These are phyloP conservation scores for Fusarium torulosum DNA, from an alignment of 2,329 filamentous ascomycete species.

Conservation along the genomic window DNA sequence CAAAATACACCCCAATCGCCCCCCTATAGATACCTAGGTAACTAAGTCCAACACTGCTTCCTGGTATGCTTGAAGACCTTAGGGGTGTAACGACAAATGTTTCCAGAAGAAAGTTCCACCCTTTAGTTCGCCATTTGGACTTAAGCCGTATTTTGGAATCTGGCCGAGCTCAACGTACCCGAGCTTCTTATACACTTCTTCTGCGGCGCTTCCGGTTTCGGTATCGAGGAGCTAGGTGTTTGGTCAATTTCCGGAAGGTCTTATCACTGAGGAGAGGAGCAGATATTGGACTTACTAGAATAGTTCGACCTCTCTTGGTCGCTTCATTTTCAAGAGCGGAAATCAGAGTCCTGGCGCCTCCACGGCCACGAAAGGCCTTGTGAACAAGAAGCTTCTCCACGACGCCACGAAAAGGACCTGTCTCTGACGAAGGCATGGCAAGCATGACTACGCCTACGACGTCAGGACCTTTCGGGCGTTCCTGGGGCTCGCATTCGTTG, in stretches of 20 bases:
- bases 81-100: constrained; percentile 55
- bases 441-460: constrained; percentile 70
- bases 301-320: constrained; percentile 58
- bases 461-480: constrained; percentile 57
- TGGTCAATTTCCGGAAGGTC: constrained; percentile 1
- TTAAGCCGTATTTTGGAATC: constrained; percentile 66
- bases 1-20: neutral
- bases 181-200: constrained; percentile 66
- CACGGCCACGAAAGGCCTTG: constrained; percentile 62
- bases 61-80: constrained; percentile 1
- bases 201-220: constrained; percentile 64
- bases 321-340: constrained; percentile 68
- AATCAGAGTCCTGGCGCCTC: constrained; percentile 66
- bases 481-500: constrained; percentile 50
- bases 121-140: constrained; percentile 62
- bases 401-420: constrained; percentile 65
- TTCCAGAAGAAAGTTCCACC: constrained; percentile 72
- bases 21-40: neutral
- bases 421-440: constrained; percentile 64
- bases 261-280: neutral
- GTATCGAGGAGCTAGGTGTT: constrained; percentile 63
- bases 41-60: neutral
- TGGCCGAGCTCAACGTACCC: constrained; percentile 68
- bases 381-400: constrained; percentile 71
- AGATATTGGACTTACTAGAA: constrained; percentile 62